These are phyloP conservation scores for Zopfochytrium polystomum DNA, from an alignment of 371 early-diverging fungal genomes.

Conservation along the genomic window DNA sequence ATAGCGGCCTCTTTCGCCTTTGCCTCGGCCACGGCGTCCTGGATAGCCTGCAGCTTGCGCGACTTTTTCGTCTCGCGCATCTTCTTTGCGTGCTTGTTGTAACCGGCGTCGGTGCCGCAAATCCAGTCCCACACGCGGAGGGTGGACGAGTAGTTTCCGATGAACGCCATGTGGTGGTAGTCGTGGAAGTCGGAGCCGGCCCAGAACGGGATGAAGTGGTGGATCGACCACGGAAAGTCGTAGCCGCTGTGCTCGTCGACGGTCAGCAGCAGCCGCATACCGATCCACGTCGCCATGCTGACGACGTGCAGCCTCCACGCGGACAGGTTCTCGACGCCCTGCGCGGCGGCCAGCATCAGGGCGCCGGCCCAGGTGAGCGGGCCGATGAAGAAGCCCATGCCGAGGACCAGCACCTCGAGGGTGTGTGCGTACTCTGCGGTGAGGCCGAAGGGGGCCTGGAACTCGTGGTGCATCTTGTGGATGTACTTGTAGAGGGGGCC, in stretches of 20 bases:
- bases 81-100: conserved; percentile 10
- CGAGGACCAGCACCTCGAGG: conserved; percentile 34
- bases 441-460: conserved; percentile 81
- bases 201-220: conserved; percentile 40
- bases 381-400: conserved; percentile 42
- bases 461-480: conserved; percentile 94
- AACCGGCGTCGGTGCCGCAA: conserved; percentile 37
- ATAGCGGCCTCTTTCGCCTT: no score
- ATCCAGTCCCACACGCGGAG: conserved; percentile 47
- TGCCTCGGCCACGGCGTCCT: no score
- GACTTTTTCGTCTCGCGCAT: not conserved
- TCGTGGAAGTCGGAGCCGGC: conserved; percentile 49
- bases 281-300: conserved; percentile 77
- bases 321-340: conserved; percentile 69
- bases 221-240: conserved; percentile 72
- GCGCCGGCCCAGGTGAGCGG: conserved; percentile 26
- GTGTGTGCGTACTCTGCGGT: conserved; percentile 42
- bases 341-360: conserved; percentile 57
- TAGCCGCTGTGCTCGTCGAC: conserved; percentile 93
- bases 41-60: no score
- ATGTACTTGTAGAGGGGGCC: no score
- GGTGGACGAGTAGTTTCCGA: conserved; percentile 44
- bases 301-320: conserved; percentile 68
- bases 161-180: conserved; percentile 49
- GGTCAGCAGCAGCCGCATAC: conserved; percentile 45